Conservation (phyloP, 805 yeast species). For the Myxozyma nipponensis region DNA sequence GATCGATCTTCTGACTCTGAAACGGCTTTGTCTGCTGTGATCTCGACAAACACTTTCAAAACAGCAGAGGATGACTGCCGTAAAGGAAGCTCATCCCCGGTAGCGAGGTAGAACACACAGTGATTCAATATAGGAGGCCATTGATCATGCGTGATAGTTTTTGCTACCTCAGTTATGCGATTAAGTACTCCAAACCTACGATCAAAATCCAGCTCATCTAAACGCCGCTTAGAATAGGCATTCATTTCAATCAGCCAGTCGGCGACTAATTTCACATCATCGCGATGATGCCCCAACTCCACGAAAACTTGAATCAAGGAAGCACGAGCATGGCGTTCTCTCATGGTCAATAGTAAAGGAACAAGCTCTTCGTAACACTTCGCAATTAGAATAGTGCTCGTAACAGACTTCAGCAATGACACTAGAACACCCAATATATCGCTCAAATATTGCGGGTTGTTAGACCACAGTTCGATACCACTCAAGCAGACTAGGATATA, state of each 20-base stretch:
- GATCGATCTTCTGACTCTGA: slow-evolving; percentile 39
- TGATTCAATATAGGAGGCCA: slow-evolving; percentile 79
- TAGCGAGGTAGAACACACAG: slow-evolving; percentile 66
- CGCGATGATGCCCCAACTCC: slow-evolving; percentile 54
- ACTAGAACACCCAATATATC: slow-evolving; percentile 19
- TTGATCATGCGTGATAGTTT: slow-evolving; percentile 47
- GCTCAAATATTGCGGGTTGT: slow-evolving; percentile 2
- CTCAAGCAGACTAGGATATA: slow-evolving; percentile 18
- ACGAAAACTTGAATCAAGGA: slow-evolving; percentile 57
- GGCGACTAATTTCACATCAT: slow-evolving; percentile 46
- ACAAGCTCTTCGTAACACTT: slow-evolving; percentile 49
- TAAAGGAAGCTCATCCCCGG: slow-evolving; percentile 72
- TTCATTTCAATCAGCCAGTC: slow-evolving; percentile 61
- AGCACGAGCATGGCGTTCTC: slow-evolving; percentile 59
- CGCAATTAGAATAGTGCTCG: slow-evolving; percentile 44
- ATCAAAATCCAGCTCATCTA: slow-evolving; percentile 77
- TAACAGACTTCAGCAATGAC: slow-evolving; percentile 3
- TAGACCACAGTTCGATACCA: slow-evolving; percentile 14
- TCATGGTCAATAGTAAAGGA: slow-evolving; percentile 54
- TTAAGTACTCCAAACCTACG: slow-evolving; percentile 66
- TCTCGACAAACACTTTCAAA: slow-evolving; percentile 62
- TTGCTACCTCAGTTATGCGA: slow-evolving; percentile 49
- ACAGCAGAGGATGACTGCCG: slow-evolving; percentile 71
- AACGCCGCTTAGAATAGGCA: slow-evolving; percentile 56
- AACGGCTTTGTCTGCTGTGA: slow-evolving; percentile 42